Base-by-base conservation (phyloP, 2,329 filamentous ascomycete species). In the Cylindrodendrum hubeiense region DNA sequence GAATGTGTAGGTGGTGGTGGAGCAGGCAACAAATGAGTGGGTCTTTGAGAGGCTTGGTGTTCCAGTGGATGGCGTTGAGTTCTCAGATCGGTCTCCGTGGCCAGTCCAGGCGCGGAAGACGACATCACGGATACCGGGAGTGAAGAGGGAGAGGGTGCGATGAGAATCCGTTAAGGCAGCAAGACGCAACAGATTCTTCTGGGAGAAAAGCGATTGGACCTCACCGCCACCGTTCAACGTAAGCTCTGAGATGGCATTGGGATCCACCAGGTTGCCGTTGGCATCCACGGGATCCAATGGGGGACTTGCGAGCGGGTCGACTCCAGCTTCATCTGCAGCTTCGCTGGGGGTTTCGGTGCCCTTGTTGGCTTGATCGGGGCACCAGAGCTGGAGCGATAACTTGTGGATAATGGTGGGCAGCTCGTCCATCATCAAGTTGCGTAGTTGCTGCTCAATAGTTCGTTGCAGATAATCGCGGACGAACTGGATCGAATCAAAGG, bases 401-500 rank as follows among this genome's bases (percentile, higher is more conserved):
- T 94, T 89, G 80, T 99, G 96, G 67, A 99, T 97, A 65, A 98
- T 98, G 52, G 95, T 95, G 1, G 96, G 96, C 24, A 99, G 82
- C 78, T 99, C 96, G 69, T 99, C 95, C 94, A 98, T 98, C 85
- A 99, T 97, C 70, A 99, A 79, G 59, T 95, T 94, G 30, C 96
- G 91, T 66, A 99, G 82, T 79, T 98, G 96, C 55, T 89, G 92
- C 81, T 99, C 96, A 74, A 99, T 99, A 66, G 95, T 97, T 78
- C 93, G 92, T 77, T 99, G 96, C 61, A 99, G 84, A 79, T 98
- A 98, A 79, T 99, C 95, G 72, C 96, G 92, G 67, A 99, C 96
- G 77, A 99, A 99, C 47, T 96, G 95, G 75, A 99, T 99, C 13
- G 95, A 97, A 83, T 99, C 96, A 80, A 99, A 99, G 47, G 96